Evolutionary conservation across 1,284 basidiomycete species (phyloP).

Genomic region (Malassezia pachydermatis): DNA sequence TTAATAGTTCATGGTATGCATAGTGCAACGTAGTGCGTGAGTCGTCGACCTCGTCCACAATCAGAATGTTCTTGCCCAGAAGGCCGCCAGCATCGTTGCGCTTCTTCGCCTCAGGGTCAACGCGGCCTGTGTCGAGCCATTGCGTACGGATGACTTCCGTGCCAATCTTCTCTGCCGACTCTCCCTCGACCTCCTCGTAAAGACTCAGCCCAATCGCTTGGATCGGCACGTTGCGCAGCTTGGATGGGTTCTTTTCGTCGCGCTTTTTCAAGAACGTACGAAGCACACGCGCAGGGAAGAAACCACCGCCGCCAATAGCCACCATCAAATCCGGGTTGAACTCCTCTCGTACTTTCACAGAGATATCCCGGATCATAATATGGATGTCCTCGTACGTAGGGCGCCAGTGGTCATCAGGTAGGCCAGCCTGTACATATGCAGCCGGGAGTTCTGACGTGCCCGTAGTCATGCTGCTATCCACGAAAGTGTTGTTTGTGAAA

Average conservation of each 20-base stretch:
- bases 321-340: conserved; percentile 42
- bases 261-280: conserved; percentile 45
- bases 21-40: conserved; percentile 46
- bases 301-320: conserved; percentile 45
- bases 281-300: conserved; percentile 45
- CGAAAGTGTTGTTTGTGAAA: too few species aligned
- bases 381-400: conserved; percentile 48
- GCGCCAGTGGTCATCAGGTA: conserved; percentile 45
- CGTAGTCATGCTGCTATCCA: too few species aligned
- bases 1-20: conserved; percentile 45
- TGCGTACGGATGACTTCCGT: conserved; percentile 45
- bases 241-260: conserved; percentile 27
- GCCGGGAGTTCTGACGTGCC: too few species aligned
- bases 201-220: conserved; percentile 46
- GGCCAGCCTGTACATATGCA: too few species aligned
- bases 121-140: conserved; percentile 40
- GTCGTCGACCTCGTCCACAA: conserved; percentile 48
- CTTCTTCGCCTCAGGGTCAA: conserved; percentile 25
- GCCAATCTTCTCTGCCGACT: conserved; percentile 37
- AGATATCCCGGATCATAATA: conserved; percentile 33
- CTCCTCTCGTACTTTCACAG: conserved; percentile 36
- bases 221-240: conserved; percentile 46
- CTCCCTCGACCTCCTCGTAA: conserved; percentile 44
- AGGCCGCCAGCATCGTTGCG: conserved; percentile 33
- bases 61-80: conserved; percentile 46